Evolutionary conservation across 352 stramenopile genomes (phyloP).

Genomic region (Lagenidium sp.): DNA sequence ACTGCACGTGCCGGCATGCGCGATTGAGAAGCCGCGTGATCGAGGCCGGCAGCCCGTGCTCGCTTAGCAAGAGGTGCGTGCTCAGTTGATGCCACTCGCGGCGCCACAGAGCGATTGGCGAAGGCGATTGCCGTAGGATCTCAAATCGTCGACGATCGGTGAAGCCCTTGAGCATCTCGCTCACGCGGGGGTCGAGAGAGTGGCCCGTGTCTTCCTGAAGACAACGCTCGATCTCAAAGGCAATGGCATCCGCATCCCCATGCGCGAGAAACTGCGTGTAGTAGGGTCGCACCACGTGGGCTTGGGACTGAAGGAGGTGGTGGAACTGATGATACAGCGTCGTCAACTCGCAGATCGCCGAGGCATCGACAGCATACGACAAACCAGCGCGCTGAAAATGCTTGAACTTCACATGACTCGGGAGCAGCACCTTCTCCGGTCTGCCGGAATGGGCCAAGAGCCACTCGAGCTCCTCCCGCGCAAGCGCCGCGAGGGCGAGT

Average conservation of each 20-base stretch:
- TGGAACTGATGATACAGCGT: constrained; percentile 3
- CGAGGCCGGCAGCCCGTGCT: constrained; percentile 4
- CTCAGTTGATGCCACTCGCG: constrained; percentile 61
- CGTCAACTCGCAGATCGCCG: constrained; percentile 1
- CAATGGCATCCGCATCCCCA: constrained; percentile 40
- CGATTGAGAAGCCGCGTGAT: constrained; percentile 28
- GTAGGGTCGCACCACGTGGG: constrained; percentile 6
- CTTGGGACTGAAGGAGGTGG: background rate
- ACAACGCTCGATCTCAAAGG: constrained; percentile 22
- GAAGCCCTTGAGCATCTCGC: constrained; percentile 33
- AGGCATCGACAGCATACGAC: constrained; percentile 6
- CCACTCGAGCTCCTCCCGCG: constrained; percentile 47
- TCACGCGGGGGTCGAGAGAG: constrained; percentile 6
- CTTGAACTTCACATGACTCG: constrained; percentile 35
- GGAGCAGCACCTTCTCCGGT: constrained; percentile 18
- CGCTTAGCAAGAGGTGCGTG: constrained; percentile 19
- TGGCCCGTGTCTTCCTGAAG: background rate
- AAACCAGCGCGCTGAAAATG: constrained; percentile 25
- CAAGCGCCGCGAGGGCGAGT: constrained; percentile 21
- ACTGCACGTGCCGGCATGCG: constrained; percentile 32
- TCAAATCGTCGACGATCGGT: constrained; percentile 20
- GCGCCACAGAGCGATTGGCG: constrained; percentile 23
- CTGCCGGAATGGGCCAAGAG: constrained; percentile 19
- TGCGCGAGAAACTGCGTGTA: constrained; percentile 23
- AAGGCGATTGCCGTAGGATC: background rate